phyloP scores from a whole-genome alignment of 129 eudicot genomes.

The Ambrosia trifida region DNA sequence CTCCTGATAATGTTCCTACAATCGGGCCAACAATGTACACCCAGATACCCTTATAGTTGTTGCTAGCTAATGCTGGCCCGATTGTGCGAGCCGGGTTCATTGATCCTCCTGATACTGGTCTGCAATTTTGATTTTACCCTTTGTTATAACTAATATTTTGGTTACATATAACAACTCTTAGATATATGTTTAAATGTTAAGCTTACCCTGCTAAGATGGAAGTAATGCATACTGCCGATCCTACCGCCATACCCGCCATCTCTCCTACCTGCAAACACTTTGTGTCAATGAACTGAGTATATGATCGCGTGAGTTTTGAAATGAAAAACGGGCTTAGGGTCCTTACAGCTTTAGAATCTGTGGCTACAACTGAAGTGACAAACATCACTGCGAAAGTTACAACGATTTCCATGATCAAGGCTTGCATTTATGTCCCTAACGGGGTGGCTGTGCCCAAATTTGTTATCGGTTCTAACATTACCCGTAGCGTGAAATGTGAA shows the following conservation, averaged over 20 bases:
- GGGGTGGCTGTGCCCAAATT: constrained; percentile 78
- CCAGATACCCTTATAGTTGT: constrained; percentile 64
- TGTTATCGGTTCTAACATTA: constrained; percentile 56
- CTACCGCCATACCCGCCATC: constrained; percentile 87
- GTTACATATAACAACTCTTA: background rate
- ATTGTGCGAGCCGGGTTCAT: constrained; percentile 90
- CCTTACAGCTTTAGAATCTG: constrained; percentile 49
- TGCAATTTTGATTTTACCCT: constrained; percentile 13
- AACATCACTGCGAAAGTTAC: constrained; percentile 90
- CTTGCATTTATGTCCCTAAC: constrained; percentile 61
- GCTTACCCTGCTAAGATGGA: constrained; percentile 90
- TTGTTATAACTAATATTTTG: background rate
- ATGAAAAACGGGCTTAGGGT: background rate
- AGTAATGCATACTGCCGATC: constrained; percentile 89
- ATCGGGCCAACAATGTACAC: constrained; percentile 78
- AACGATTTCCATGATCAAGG: constrained; percentile 74
- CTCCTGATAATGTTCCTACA: constrained; percentile 60
- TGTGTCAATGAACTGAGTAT: background rate
- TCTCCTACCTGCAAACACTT: constrained; percentile 58
- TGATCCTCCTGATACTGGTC: constrained; percentile 93
- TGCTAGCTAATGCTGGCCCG: constrained; percentile 86
- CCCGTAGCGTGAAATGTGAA: constrained; percentile 54
- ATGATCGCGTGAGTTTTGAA: background rate
- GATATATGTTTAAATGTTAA: constrained; percentile 1
- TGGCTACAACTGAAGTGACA: constrained; percentile 80